These are phyloP conservation scores for Clitoria ternatea DNA, from an alignment of 306 rosid genomes.

Conservation along the genomic window DNA sequence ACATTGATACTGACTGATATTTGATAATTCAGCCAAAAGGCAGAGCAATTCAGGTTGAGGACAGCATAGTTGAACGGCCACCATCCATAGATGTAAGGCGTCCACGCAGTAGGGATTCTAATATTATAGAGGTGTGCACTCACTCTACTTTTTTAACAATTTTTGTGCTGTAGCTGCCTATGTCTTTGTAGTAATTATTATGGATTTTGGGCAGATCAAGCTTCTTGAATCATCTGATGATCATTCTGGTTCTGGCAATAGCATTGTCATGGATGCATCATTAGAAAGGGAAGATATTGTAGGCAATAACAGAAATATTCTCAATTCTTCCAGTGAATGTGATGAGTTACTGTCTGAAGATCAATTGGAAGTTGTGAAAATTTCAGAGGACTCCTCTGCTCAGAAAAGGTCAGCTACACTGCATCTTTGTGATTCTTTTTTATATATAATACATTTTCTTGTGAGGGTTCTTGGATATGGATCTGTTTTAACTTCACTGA, in stretches of 20 bases:
- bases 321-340: conserved; percentile 18
- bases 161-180: conserved; percentile 8
- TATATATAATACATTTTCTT: conserved; percentile 4
- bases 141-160: conserved; percentile 13
- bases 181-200: conserved; percentile 26
- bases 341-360: conserved; percentile 33
- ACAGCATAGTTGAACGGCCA: conserved; percentile 53
- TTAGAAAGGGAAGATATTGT: conserved; percentile 29
- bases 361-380: conserved; percentile 37
- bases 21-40: conserved; percentile 60
- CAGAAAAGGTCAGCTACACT: conserved; percentile 36
- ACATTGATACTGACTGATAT: conserved; percentile 14
- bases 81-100: conserved; percentile 52
- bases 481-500: not conserved
- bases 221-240: conserved; percentile 46
- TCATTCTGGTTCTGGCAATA: conserved; percentile 30
- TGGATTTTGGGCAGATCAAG: conserved; percentile 49
- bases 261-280: conserved; percentile 29
- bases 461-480: not conserved
- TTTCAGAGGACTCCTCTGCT: conserved; percentile 25
- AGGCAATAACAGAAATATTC: conserved; percentile 22
- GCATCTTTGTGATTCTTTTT: conserved; percentile 1
- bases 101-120: conserved; percentile 52
- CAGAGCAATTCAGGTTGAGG: conserved; percentile 64
- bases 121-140: conserved; percentile 64